These are phyloP conservation scores for Ustilago nuda DNA, from an alignment of 1,284 basidiomycete genomes.

Conservation along the genomic window DNA sequence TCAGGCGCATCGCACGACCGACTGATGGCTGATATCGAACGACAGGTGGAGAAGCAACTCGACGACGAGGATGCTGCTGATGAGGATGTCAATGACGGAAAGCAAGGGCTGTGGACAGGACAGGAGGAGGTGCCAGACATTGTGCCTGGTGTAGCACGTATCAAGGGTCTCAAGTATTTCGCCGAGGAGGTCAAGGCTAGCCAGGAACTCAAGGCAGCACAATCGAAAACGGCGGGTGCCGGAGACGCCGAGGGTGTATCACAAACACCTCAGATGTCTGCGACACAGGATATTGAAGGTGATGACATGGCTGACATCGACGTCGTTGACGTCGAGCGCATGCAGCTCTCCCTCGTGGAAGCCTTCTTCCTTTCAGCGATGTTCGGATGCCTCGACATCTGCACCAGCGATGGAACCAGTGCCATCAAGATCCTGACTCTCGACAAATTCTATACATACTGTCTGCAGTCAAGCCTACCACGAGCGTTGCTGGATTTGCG, in stretches of 20 bases:
- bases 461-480: slow-evolving; percentile 40
- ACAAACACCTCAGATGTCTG: neutral
- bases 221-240: neutral
- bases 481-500: slow-evolving; percentile 27
- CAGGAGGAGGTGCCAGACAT: slow-evolving; percentile 57
- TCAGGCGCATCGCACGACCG: slow-evolving; percentile 46
- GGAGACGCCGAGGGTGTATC: slow-evolving; percentile 9
- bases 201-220: slow-evolving; percentile 39
- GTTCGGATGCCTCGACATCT: slow-evolving; percentile 83
- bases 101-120: slow-evolving; percentile 46
- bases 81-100: slow-evolving; percentile 5
- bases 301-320: slow-evolving; percentile 64
- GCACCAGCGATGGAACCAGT: slow-evolving; percentile 13
- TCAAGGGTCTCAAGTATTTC: slow-evolving; percentile 64
- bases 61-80: slow-evolving; percentile 43
- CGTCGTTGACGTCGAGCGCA: slow-evolving; percentile 82
- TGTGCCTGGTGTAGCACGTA: slow-evolving; percentile 53
- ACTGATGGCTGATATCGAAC: slow-evolving; percentile 55
- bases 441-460: slow-evolving; percentile 44
- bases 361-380: slow-evolving; percentile 90
- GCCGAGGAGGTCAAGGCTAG: slow-evolving; percentile 52
- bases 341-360: slow-evolving; percentile 90
- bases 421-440: slow-evolving; percentile 19
- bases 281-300: neutral
- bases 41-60: slow-evolving; percentile 52